Evolutionary conservation across 2,329 filamentous ascomycete species (phyloP).

Genomic region (Diplodia intermedia): DNA sequence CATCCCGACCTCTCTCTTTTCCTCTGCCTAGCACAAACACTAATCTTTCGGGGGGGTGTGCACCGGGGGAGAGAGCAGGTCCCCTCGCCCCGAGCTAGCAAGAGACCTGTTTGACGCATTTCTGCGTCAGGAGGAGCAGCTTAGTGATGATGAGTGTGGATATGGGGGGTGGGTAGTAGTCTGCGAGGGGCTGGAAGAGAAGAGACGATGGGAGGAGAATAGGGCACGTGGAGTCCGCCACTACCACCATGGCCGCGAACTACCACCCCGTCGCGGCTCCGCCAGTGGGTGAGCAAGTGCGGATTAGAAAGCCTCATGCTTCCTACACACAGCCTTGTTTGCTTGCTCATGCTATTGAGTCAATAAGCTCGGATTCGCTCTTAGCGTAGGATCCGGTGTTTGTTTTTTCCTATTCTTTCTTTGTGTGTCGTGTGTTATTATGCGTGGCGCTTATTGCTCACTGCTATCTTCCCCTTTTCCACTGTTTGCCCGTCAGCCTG

Average conservation of each 20-base stretch:
- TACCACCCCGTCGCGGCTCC: not conserved
- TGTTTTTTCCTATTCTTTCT: not conserved
- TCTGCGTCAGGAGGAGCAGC: not conserved
- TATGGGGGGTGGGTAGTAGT: not conserved
- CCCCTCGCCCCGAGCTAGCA: not conserved
- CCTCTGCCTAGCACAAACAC: not conserved
- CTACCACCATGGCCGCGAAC: not conserved
- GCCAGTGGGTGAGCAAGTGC: not conserved
- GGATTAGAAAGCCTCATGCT: not conserved
- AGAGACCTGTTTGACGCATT: not conserved
- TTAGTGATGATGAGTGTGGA: constrained; percentile 1
- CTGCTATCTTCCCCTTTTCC: not conserved
- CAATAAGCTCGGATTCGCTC: not conserved
- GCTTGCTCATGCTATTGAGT: not conserved
- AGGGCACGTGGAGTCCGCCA: constrained; percentile 8
- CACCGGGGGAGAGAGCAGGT: not conserved
- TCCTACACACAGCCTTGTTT: not conserved
- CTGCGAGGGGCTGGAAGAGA: not conserved
- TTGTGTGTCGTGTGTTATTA: not conserved
- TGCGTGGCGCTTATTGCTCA: not conserved
- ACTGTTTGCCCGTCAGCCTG: not conserved
- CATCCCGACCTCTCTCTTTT: not conserved
- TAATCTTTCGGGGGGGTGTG: not conserved
- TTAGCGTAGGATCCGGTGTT: not conserved
- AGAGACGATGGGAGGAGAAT: not conserved